A percentile compares a stretch with the other conserved stretches of the same genome.
Conservation (phyloP, 305 asterid species). For the Fraxinus platypoda region DNA sequence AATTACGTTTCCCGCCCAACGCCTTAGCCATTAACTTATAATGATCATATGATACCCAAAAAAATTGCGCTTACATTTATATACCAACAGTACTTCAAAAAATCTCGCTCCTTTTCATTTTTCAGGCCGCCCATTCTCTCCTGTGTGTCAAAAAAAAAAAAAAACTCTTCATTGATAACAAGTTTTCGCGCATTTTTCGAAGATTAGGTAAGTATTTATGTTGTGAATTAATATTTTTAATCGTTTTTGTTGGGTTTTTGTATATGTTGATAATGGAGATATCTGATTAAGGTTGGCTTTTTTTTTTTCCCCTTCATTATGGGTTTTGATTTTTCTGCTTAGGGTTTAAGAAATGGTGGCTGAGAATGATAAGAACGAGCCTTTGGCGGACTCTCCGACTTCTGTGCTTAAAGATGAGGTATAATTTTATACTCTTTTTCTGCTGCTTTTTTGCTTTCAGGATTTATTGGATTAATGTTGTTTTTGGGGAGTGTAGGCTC, state of each 20-base stretch:
- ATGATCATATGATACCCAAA: not conserved
- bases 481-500: not conserved
- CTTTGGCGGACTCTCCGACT: slow-evolving; percentile 77
- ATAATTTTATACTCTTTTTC: not conserved
- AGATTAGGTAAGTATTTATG: not conserved
- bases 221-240: not conserved
- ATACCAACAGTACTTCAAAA: not conserved
- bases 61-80: not conserved
- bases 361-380: slow-evolving; percentile 53
- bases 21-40: slow-evolving; percentile 20
- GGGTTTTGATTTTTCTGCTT: not conserved
- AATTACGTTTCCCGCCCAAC: slow-evolving; percentile 55
- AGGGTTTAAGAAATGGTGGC: slow-evolving; percentile 47
- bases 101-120: not conserved
- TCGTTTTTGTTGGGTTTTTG: slow-evolving; percentile 7
- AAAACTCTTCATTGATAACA: not conserved
- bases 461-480: not conserved
- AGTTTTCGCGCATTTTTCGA: not conserved
- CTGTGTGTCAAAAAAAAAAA: not conserved
- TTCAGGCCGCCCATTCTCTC: slow-evolving; percentile 15
- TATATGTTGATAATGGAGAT: not conserved
- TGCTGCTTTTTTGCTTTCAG: slow-evolving; percentile 6
- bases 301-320: not conserved
- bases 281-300: not conserved
- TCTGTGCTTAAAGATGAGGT: slow-evolving; percentile 97